phyloP scores from a whole-genome alignment of 2,329 filamentous ascomycete species.

The Pyricularia sp. region DNA sequence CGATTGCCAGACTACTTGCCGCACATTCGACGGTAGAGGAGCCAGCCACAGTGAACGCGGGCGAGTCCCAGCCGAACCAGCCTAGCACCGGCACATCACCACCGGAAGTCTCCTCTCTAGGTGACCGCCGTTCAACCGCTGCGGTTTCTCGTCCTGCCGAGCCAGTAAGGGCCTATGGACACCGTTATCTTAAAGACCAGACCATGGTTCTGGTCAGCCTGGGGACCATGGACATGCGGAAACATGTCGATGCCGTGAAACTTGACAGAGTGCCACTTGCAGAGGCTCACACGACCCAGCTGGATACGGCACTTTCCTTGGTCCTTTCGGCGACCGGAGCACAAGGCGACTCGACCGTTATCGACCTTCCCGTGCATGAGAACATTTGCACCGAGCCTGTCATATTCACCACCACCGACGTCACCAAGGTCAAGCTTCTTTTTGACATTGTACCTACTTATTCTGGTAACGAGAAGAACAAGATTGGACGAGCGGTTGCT shows the following conservation, averaged over 20 bases:
- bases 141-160: slow-evolving; percentile 49
- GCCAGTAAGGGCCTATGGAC: slow-evolving; percentile 89
- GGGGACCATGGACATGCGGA: slow-evolving; percentile 90
- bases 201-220: slow-evolving; percentile 87
- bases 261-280: slow-evolving; percentile 81
- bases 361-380: slow-evolving; percentile 89
- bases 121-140: slow-evolving; percentile 45
- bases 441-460: slow-evolving; percentile 97
- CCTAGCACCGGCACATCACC: slow-evolving; percentile 26
- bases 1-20: slow-evolving; percentile 63
- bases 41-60: slow-evolving; percentile 12
- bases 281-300: slow-evolving; percentile 82
- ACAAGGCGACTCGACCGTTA: slow-evolving; percentile 74
- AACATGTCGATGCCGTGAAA: slow-evolving; percentile 68
- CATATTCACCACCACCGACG: slow-evolving; percentile 72
- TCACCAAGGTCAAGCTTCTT: slow-evolving; percentile 73
- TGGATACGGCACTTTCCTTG: slow-evolving; percentile 88
- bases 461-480: slow-evolving; percentile 77
- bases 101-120: slow-evolving; percentile 50
- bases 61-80: neutral
- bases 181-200: slow-evolving; percentile 84
- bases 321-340: slow-evolving; percentile 83
- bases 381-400: slow-evolving; percentile 92
- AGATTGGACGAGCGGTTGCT: slow-evolving; percentile 83
- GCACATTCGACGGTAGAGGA: slow-evolving; percentile 31